phyloP scores from a whole-genome alignment of 495 filamentous ascomycete species.

The Neurospora tetrasperma region DNA sequence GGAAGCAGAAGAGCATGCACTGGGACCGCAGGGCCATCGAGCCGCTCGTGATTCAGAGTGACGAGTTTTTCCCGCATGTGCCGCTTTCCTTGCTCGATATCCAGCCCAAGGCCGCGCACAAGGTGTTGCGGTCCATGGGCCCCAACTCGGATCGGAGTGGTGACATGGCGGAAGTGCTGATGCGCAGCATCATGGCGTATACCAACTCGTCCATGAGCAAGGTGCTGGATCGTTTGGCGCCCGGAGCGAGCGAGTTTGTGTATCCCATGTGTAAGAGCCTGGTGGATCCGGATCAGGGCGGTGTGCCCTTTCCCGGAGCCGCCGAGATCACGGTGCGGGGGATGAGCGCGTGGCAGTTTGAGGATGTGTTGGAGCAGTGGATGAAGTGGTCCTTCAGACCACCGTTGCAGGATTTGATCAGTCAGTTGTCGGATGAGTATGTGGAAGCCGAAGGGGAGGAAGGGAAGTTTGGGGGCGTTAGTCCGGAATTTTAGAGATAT shows the following conservation, averaged over 20 bases:
- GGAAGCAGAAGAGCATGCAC: slow-evolving; percentile 33
- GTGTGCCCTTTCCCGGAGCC: slow-evolving; percentile 18
- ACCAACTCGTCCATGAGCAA: slow-evolving; percentile 11
- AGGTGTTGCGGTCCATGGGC: slow-evolving; percentile 27
- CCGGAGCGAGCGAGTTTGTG: slow-evolving; percentile 35
- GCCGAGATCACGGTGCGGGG: slow-evolving; percentile 28
- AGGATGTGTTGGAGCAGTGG: slow-evolving; percentile 43
- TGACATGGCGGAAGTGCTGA: slow-evolving; percentile 30
- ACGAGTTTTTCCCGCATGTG: slow-evolving; percentile 49
- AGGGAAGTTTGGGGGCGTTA: background rate
- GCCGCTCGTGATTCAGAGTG: slow-evolving; percentile 35
- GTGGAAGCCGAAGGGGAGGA: slow-evolving; percentile 2
- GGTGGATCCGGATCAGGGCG: slow-evolving; percentile 30
- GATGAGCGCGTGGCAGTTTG: slow-evolving; percentile 34
- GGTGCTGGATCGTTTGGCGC: slow-evolving; percentile 19
- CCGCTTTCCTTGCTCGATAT: slow-evolving; percentile 33
- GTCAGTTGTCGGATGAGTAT: slow-evolving; percentile 19
- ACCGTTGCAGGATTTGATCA: slow-evolving; percentile 29
- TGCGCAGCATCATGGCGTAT: slow-evolving; percentile 14
- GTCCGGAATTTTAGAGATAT: background rate
- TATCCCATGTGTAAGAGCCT: slow-evolving; percentile 29
- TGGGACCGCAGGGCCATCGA: slow-evolving; percentile 55
- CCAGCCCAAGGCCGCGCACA: slow-evolving; percentile 30
- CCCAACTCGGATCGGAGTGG: slow-evolving; percentile 20
- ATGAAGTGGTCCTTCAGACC: slow-evolving; percentile 52